phyloP scores from a whole-genome alignment of 805 yeast genomes.

The Danielozyma ontarioensis region DNA sequence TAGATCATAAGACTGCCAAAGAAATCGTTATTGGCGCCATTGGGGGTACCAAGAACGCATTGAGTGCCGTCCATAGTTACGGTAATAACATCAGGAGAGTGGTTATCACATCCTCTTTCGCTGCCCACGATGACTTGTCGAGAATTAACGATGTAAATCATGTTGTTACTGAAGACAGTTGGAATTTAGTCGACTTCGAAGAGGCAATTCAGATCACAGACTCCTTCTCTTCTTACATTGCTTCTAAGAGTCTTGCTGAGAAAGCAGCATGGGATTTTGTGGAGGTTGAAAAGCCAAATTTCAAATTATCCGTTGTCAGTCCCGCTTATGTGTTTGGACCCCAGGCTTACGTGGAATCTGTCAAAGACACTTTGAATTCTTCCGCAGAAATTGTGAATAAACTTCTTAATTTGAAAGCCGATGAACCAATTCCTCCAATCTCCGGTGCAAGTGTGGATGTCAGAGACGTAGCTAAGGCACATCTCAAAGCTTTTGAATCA shows the following conservation, averaged over 20 bases:
- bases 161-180: not conserved
- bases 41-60: conserved; percentile 3
- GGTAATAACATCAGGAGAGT: conserved; percentile 1
- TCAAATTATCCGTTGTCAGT: conserved; percentile 6
- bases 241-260: conserved; percentile 22
- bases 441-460: conserved; percentile 35
- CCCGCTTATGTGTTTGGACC: conserved; percentile 14
- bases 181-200: not conserved
- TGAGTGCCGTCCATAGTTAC: not conserved
- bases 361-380: conserved; percentile 4
- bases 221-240: conserved; percentile 12
- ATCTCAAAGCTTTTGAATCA: conserved; percentile 36
- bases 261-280: conserved; percentile 26
- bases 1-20: conserved; percentile 9
- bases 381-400: conserved; percentile 3
- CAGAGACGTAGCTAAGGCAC: conserved; percentile 45
- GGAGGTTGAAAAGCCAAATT: conserved; percentile 17
- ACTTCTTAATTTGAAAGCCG: conserved; percentile 4
- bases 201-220: conserved; percentile 1
- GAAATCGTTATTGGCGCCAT: conserved; percentile 10
- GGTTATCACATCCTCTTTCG: conserved; percentile 3
- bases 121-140: too few relatives aligned
- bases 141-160: too few relatives aligned
- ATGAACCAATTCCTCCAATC: conserved; percentile 6
- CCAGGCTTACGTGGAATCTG: conserved; percentile 11